Conservation (phyloP, 1,284 basidiomycete species). For the Sanghuangporus sanghuang region DNA sequence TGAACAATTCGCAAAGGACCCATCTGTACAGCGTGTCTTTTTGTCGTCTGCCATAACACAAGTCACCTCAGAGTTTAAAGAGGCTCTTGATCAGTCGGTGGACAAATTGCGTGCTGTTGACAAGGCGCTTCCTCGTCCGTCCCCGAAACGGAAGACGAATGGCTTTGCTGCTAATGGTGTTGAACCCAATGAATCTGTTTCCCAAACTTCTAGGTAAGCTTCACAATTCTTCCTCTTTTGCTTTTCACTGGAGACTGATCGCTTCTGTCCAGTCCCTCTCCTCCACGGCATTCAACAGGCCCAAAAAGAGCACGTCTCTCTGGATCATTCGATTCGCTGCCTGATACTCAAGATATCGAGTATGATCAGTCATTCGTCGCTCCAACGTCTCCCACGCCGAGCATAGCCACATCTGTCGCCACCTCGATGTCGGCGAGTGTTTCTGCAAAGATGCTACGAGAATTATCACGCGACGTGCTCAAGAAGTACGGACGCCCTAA, state of each 20-base stretch:
- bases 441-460: constrained; percentile 54
- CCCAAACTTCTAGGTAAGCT: constrained; percentile 3
- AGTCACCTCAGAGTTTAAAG: not conserved
- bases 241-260: not conserved
- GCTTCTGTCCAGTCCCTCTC: not conserved
- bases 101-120: not conserved
- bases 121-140: constrained; percentile 1
- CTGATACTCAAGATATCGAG: not conserved
- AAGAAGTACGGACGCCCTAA: constrained; percentile 38
- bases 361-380: not conserved
- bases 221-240: not conserved
- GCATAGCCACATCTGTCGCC: constrained; percentile 27
- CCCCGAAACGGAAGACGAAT: constrained; percentile 1
- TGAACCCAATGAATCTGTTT: not conserved
- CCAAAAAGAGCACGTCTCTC: constrained; percentile 8
- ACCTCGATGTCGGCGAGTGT: constrained; percentile 42
- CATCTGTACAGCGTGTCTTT: constrained; percentile 15
- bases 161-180: not conserved
- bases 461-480: constrained; percentile 56
- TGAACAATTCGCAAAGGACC: constrained; percentile 11
- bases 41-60: constrained; percentile 17
- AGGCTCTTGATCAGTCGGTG: not conserved
- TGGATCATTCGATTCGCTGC: not conserved
- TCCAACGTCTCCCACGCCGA: constrained; percentile 29
- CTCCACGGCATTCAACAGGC: not conserved